Conservation (phyloP, 805 yeast genomes). For the Saccharomycopsis vini region DNA sequence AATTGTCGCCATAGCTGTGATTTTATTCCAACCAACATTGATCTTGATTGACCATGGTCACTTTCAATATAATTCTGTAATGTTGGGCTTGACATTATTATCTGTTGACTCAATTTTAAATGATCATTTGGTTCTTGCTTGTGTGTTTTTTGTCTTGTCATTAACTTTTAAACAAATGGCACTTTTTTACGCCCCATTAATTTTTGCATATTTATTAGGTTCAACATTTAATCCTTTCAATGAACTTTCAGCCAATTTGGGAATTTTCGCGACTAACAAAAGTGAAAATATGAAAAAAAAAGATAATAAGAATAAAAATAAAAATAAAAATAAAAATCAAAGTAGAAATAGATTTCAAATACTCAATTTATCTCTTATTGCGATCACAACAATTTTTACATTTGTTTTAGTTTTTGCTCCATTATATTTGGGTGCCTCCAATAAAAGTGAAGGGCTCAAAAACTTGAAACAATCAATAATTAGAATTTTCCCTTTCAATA, state of each 20-base stretch:
- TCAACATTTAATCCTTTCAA: conserved; percentile 19
- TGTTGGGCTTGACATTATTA: conserved; percentile 77
- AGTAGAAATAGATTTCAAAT: conserved; percentile 44
- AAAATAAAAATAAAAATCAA: not conserved
- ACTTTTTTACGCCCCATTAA: conserved; percentile 81
- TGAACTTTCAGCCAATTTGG: conserved; percentile 10
- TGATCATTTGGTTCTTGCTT: conserved; percentile 57
- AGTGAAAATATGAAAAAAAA: not conserved
- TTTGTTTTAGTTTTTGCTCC: conserved; percentile 50
- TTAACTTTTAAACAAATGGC: conserved; percentile 93
- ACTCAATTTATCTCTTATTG: conserved; percentile 52
- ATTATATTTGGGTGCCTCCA: conserved; percentile 39
- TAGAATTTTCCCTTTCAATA: conserved; percentile 82
- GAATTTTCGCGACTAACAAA: not conserved
- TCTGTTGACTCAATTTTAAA: conserved; percentile 58
- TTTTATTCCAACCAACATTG: conserved; percentile 78
- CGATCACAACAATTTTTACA: conserved; percentile 51
- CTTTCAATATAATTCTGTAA: conserved; percentile 89
- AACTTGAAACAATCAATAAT: conserved; percentile 42
- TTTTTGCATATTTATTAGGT: conserved; percentile 64
- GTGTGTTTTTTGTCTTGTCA: conserved; percentile 69
- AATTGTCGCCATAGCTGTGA: conserved; percentile 63
- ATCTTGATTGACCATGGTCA: conserved; percentile 93
- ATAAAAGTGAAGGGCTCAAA: conserved; percentile 20
- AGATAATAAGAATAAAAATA: too few relatives aligned